Evolutionary conservation across 176 grass and related monocot species (phyloP), one percentile per base, ranked within the genome.

Genomic region (Ampelocalamus luodianensis): DNA sequence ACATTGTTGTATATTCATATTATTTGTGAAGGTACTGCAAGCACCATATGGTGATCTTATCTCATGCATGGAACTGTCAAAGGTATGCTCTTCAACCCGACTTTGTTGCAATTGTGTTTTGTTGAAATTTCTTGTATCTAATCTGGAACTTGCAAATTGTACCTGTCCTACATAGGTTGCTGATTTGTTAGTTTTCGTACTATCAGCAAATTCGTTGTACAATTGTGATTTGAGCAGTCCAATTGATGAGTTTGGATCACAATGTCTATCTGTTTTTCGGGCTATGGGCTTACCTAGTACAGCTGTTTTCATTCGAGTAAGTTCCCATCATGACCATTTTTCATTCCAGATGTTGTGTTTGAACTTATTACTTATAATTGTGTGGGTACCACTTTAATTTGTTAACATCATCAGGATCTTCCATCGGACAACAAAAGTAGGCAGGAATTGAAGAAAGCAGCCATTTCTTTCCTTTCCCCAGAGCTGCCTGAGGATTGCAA

Each of bases 401-500:
- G 43, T 55, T 83, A 72, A 86, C 46, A 65, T 83, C 32, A 37
- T 23, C 79, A 98, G 96, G 96, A 98, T 93, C 93, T 95, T 90
- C 96, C 93, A 80, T 82, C 51, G 18, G 93, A 95, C 71, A 90
- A 77, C 53, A 98, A 98, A 92, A 92, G 76, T 69, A 98, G 91
- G 87, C 93, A 94, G 72, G 96, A 98, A 68, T 87, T 91, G 74
- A 98, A 95, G 80, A 98, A 95, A 76, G 77, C 83, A 79, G 88
- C 83, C 42, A 81, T 90, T 79, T 92, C 93, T 79, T 89, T 85
- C 59, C 86, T 98, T 85, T 92, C 93, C 87, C 74, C 88, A 76
- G 96, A 95, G 88, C 89, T 98, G 81, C 93, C 93, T 69, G 91
- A 98, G 86, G 91, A 98, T 80, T 95, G 91, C 89, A 95, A 92